Evolutionary conservation across 2,329 filamentous ascomycete species (phyloP).

Genomic region (Chaetothyriales sp.): DNA sequence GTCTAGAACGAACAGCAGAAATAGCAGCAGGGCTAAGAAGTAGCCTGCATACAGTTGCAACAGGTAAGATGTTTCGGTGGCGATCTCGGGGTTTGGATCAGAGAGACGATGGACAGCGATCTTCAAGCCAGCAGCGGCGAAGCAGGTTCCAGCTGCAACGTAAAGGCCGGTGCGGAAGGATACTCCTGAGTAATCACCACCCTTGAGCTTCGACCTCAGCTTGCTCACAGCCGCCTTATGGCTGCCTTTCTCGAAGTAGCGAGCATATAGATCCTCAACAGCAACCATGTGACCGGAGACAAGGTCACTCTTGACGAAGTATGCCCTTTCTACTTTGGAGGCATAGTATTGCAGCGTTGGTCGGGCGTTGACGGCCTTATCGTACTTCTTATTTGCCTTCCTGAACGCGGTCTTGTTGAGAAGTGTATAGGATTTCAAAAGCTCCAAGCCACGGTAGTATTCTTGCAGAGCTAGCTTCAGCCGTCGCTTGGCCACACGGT

Average conservation of each 20-base stretch:
- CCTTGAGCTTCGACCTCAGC: conserved; percentile 56
- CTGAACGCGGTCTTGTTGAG: conserved; percentile 87
- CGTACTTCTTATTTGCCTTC: conserved; percentile 98
- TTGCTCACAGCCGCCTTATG: conserved; percentile 83
- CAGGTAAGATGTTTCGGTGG: conserved; percentile 50
- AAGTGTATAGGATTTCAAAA: conserved; percentile 81
- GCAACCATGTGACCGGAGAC: conserved; percentile 66
- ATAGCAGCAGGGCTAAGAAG: conserved; percentile 67
- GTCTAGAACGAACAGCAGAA: conserved; percentile 71
- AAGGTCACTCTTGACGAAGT: conserved; percentile 81
- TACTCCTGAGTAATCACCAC: conserved; percentile 44
- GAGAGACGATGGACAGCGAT: conserved; percentile 41
- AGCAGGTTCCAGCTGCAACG: conserved; percentile 54
- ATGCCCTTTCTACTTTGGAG: conserved; percentile 78
- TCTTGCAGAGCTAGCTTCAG: conserved; percentile 84
- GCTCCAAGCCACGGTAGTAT: conserved; percentile 80
- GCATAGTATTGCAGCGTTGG: conserved; percentile 71
- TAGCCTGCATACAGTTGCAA: conserved; percentile 84
- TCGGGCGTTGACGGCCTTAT: conserved; percentile 72
- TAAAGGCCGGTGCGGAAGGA: conserved; percentile 51
- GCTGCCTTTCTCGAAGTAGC: conserved; percentile 89
- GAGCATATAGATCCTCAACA: conserved; percentile 81
- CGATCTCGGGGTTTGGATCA: conserved; percentile 36
- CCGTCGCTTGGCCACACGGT: conserved; percentile 78
- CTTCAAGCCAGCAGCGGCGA: conserved; percentile 52